Base-by-base conservation (phyloP, 768 basidiomycete species). In the Phaeotremella skinneri region DNA sequence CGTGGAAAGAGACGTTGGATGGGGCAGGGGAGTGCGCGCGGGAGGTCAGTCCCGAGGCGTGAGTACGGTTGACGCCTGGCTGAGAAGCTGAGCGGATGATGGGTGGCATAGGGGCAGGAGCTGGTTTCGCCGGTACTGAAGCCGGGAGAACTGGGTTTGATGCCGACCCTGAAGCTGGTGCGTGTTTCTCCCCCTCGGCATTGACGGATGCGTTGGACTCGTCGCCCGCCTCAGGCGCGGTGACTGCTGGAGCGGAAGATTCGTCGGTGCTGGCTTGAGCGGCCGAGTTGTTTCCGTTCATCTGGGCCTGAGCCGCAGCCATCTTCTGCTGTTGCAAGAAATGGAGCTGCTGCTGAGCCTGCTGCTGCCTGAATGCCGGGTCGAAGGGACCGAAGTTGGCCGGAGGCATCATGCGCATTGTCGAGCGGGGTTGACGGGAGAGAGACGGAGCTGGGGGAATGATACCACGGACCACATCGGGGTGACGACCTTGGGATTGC, bases 381-480 rank as follows among this genome's bases (percentile, higher is more conserved):
- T 73, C 69, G 52, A 63, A 66, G 1, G 64, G 62, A 45, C 55
- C 64, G 60, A 55, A 61, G 16, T 54, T 59, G 48, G 43, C 58
- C 55, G 34, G 32, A 45, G 29, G 27, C 56, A 56, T 63, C 62
- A 64, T 61, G n/a, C 69, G 55, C 62, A 65, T 66, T 17, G 26
- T 37, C 26, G 43, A 23, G 23, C 72, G 55, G 43, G 62, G 42
- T 51, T 59, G 63, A 21, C 63, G 51, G 37, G 67, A 49, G 20
- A 64, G 53, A 20, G 75, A 58, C 9, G 75, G 71, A 16, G 72
- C 59, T 17, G 77, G 66, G 6, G 74, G 56, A 32, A 78, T 58
- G 21, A 69, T 52, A 13, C 77, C 77, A 26, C 69, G 61, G 39
- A 78, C 68, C 17, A 78, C 70, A 34, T 77, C 77, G 11, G 77